phyloP scores from a whole-genome alignment of 148 eudicot species.

The Linanthus parryae region DNA sequence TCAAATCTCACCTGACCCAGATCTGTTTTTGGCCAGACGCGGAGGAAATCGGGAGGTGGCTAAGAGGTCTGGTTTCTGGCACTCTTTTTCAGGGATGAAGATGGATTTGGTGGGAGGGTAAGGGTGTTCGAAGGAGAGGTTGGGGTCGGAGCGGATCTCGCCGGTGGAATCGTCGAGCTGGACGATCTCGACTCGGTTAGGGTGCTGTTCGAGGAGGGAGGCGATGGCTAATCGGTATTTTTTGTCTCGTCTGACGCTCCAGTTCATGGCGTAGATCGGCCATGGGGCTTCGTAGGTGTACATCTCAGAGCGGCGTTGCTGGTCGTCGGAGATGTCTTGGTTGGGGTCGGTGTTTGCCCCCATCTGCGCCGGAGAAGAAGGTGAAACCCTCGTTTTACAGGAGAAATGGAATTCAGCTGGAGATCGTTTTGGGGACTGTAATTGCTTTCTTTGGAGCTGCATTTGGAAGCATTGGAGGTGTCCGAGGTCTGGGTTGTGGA shows the following conservation, averaged over 20 bases:
- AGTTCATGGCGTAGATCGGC: conserved; percentile 95
- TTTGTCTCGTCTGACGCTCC: conserved; percentile 81
- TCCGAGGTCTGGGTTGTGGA: no score
- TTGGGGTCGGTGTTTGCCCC: conserved; percentile 40
- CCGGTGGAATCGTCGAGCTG: conserved; percentile 58
- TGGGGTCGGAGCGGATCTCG: conserved; percentile 40
- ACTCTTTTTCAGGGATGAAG: conserved; percentile 52
- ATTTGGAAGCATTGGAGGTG: no score
- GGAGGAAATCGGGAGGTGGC: conserved; percentile 54
- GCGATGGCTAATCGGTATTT: conserved; percentile 86
- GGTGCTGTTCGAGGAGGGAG: conserved; percentile 62
- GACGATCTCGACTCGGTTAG: conserved; percentile 75
- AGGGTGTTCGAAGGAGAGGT: conserved; percentile 45
- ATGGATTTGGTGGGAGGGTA: conserved; percentile 51
- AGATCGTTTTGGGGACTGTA: no score
- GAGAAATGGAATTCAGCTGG: no score
- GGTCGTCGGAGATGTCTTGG: conserved; percentile 50
- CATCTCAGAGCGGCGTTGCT: conserved; percentile 76
- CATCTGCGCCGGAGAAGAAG: no score
- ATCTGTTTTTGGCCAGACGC: conserved; percentile 63
- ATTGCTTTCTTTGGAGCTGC: no score
- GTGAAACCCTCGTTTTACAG: no score
- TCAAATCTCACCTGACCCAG: no score
- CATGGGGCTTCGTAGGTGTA: conserved; percentile 96
- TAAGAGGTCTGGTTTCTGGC: conserved; percentile 43